Base-by-base conservation (phyloP, 305 asterid species). In the Solanum hybrid region DNA sequence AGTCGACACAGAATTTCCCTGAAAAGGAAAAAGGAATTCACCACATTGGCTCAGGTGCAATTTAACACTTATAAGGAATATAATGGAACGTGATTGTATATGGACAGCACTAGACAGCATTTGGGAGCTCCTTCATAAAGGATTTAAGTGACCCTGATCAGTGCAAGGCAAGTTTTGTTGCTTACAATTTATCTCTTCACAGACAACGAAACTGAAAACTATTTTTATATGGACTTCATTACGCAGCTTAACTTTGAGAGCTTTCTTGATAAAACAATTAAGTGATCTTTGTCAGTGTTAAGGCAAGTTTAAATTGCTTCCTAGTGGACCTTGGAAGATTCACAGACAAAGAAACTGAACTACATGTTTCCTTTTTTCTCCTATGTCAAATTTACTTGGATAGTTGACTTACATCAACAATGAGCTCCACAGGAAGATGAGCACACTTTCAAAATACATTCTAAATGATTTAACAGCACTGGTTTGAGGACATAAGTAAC, bases 1-100 rank as follows among this genome's bases (percentile, higher is more conserved):
- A 86, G 99, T 98, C 75, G 99, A 97, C 86, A 98, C 99, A 33
- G 98, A 94, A 93, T 98, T 98, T 82, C 97, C 97, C 99, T 98
- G 97, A 89, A 93, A 93, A 91, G 86, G 26, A 33, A 88, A 91
- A 91, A 75, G 34, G 65, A 85, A 87, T 37, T 51, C 4, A 86
- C 89, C 39, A 80, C 88, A 75, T 87, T 75, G 87, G 1, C 45
- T 76, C 89, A 84, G 72, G 68, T 81, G 86, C 88, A 51, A 34
- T 61, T 33, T 34, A 70, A 79, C 41, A 89, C 77, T 24, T n/a
- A 61, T 6, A 36, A 82, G 29, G 88, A 65, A 57, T 65, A 89
- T 24, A 38, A 22, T 79, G 15, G 79, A 39, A 65, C 26, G 73
- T 29, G 79, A 24, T 81, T 79, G 90, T 27, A 32, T 10, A 61